A percentile compares a stretch with the other conserved stretches of the same genome.
Conservation (phyloP, 345 rosid genomes). For the Mallotus nudiflorus region DNA sequence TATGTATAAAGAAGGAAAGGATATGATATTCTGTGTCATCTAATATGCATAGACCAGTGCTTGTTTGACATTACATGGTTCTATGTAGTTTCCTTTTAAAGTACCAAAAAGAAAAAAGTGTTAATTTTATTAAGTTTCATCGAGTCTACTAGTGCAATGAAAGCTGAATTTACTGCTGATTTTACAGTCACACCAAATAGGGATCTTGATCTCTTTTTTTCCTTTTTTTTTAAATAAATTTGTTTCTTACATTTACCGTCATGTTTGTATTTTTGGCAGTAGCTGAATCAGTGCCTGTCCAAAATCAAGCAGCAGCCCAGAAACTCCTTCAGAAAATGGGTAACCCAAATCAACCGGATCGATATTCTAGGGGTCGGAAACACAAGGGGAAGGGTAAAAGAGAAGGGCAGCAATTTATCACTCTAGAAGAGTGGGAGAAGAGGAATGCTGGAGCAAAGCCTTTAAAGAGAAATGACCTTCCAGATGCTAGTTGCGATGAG, state of each 20-base stretch:
- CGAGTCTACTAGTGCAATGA: not conserved
- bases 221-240: not conserved
- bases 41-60: not conserved
- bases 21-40: not conserved
- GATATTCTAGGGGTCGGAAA: constrained; percentile 46
- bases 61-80: too few relatives aligned
- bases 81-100: not conserved
- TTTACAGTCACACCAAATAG: not conserved
- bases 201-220: not conserved
- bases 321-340: constrained; percentile 84
- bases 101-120: not conserved
- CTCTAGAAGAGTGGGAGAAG: constrained; percentile 79
- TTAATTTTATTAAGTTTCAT: not conserved
- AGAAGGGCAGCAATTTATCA: constrained; percentile 56
- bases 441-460: constrained; percentile 43
- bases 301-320: constrained; percentile 94
- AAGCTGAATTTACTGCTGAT: not conserved
- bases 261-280: constrained; percentile 38
- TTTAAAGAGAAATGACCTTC: constrained; percentile 30
- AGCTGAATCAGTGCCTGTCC: constrained; percentile 66
- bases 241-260: not conserved
- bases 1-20: not conserved
- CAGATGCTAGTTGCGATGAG: constrained; percentile 59
- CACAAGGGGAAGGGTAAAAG: constrained; percentile 54
- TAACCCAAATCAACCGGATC: constrained; percentile 39